These are phyloP conservation scores for Acer negundo DNA, from an alignment of 345 rosid species.

Conservation along the genomic window DNA sequence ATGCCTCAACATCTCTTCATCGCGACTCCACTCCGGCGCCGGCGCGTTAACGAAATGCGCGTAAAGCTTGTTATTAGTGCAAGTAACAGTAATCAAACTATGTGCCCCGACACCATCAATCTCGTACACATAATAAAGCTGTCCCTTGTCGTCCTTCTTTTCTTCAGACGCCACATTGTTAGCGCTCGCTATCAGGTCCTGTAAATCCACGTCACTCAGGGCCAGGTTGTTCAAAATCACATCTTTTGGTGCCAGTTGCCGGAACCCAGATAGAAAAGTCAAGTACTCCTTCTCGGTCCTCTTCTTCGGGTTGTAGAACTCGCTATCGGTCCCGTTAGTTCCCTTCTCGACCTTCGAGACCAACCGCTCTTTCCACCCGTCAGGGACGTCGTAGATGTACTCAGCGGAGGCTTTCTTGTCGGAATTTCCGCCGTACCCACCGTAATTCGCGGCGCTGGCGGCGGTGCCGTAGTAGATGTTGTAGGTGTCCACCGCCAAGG, in stretches of 20 bases:
- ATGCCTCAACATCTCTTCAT: slow-evolving; percentile 71
- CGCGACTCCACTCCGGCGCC: slow-evolving; percentile 78
- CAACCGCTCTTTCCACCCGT: slow-evolving; percentile 87
- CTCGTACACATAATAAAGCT: slow-evolving; percentile 79
- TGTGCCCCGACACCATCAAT: slow-evolving; percentile 71
- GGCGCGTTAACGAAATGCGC: slow-evolving; percentile 95
- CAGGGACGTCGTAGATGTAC: slow-evolving; percentile 86
- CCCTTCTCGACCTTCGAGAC: slow-evolving; percentile 98
- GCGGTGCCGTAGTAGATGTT: slow-evolving; percentile 87
- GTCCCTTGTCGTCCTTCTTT: slow-evolving; percentile 66
- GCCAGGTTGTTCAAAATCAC: slow-evolving; percentile 74
- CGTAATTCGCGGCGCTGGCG: slow-evolving; percentile 93
- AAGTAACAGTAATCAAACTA: slow-evolving; percentile 79
- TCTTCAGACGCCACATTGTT: slow-evolving; percentile 63
- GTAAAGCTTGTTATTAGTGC: slow-evolving; percentile 84
- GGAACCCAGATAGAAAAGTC: slow-evolving; percentile 76
- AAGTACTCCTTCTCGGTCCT: slow-evolving; percentile 81
- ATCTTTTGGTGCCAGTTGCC: slow-evolving; percentile 81
- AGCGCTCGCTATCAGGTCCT: slow-evolving; percentile 79
- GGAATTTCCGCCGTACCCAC: slow-evolving; percentile 89
- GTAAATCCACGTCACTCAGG: slow-evolving; percentile 77
- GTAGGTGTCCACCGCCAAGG: slow-evolving; percentile 46
- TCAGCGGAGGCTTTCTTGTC: slow-evolving; percentile 88
- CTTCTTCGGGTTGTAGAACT: slow-evolving; percentile 87
- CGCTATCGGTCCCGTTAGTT: slow-evolving; percentile 89